A percentile compares a stretch with the other conserved stretches of the same genome.
Conservation (phyloP, 176 grass and related monocot species). For the Pharus latifolius region DNA sequence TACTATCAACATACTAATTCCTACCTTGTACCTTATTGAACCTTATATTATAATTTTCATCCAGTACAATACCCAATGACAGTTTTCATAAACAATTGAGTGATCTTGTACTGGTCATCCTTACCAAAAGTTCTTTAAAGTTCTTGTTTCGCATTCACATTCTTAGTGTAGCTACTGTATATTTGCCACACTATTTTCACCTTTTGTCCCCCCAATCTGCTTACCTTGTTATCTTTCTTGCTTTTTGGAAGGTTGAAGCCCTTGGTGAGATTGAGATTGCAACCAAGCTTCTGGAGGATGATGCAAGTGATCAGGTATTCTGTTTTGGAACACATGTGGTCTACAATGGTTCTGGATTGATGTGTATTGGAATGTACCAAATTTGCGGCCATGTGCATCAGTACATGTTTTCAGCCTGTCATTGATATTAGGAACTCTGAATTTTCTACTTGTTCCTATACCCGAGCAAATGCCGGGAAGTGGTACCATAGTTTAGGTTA, state of each 20-base stretch:
- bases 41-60: neutral
- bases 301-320: constrained; percentile 55
- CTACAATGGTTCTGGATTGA: neutral
- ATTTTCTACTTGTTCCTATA: no score
- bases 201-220: neutral
- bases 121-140: neutral
- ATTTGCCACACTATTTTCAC: neutral
- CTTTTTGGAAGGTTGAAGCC: constrained; percentile 59
- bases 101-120: neutral
- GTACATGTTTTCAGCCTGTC: neutral
- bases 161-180: neutral
- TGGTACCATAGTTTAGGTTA: no score
- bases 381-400: neutral
- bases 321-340: neutral
- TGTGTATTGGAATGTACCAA: neutral
- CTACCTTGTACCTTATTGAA: neutral
- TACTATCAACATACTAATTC: neutral
- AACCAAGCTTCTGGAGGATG: constrained; percentile 75
- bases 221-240: constrained; percentile 4
- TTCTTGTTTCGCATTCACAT: neutral
- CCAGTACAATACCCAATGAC: neutral
- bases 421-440: neutral
- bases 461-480: no score
- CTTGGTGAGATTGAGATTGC: constrained; percentile 95
- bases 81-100: no score